Evolutionary conservation across 345 rosid genomes (phyloP), one percentile per base, ranked within the genome.

Genomic region (Aethionema arabicum): DNA sequence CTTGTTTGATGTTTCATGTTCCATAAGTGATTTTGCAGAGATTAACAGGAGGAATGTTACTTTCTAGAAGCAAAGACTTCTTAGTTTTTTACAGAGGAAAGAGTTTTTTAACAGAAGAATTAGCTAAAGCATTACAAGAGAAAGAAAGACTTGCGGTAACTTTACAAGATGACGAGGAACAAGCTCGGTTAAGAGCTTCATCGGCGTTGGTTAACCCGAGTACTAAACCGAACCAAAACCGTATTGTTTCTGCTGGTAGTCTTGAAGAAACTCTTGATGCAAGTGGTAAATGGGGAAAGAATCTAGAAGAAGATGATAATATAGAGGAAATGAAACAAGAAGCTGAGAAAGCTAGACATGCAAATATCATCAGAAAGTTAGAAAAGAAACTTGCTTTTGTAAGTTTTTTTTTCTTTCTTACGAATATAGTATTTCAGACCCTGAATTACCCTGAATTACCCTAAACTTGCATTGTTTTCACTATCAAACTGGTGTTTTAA

Each of bases 51-150:
- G 95, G 96, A 31, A 68, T 75, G 62, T 80, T 92, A 54, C 86
- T 92, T 27, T 86, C 93, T 3, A 79, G 95, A 77, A 86, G 82
- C 85, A 92, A 89, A 76, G 92, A 92, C 73, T 89, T 80, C 70
- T 78, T 92, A 80, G 96, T 92, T 60, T 92, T 86, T 80, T 92
- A 92, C 56, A 80, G 98, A 71, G 98, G 98, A 61, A 92, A 89
- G 72, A 73, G 79, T 67, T 92, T 92, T 73, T 70, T 92, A 79
- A 70, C 96, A 40, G 76, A 72, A 44, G 86, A 83, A 46, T 87
- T 92, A 42, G 81, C 91, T 51, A 84, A 81, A 82, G 93, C 78
- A 64, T 74, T 92, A 72, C 40, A 82, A 63, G 95, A 92, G 78
- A 85, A 83, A 76, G 96, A 89, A 74, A 82, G 81, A 51, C 65